Base-by-base conservation (phyloP, 1,139 yeast species). In the Scheffersomyces quercinus region DNA sequence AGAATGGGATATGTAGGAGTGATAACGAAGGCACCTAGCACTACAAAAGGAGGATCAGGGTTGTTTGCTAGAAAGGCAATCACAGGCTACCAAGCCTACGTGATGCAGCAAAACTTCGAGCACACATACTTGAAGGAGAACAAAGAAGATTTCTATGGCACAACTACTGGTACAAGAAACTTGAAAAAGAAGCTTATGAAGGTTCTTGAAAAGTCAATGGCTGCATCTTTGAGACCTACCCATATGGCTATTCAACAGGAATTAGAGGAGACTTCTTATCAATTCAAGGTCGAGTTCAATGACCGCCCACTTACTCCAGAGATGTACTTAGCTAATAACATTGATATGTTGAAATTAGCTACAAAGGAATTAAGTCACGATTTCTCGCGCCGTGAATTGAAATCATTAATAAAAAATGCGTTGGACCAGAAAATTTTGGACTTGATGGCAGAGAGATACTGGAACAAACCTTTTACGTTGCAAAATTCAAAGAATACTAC, bases 1-100 rank as follows among this genome's bases (percentile, higher is more conserved):
- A 83, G 78, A 56, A 88, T 93, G 95, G 99, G 99, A 0, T 95
- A 95, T 60, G 98, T 95, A 29, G 99, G 99, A 42, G 99, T 95
- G 12, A 85, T 95, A 14, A 89, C 98, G 3, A 85, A 82, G 53
- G 79, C 89, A 0, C 95, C 96, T 7, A 56, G 58, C 55, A 9
- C 52, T 55, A 41, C 42, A n/a, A 52, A 55, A 32, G 36, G 52
- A 7, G 52, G 56, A 4, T 39, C 53, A n/a, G 36, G 44, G 38
- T 40, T 79, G 36, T 69, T 70, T 47, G 61, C 71, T 20, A 63
- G 75, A 45, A 68, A 63, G 45, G 53, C 62, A n/a, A 46, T 67
- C 28, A 60, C 75, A 52, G 65, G 77, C 50, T 55, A 73, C 59
- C 71, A 77, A 65, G 65, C 85, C 51, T 69, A 65, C 49, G 74